phyloP scores from a whole-genome alignment of 176 grass and related monocot species.

The Neostapfia colusana region DNA sequence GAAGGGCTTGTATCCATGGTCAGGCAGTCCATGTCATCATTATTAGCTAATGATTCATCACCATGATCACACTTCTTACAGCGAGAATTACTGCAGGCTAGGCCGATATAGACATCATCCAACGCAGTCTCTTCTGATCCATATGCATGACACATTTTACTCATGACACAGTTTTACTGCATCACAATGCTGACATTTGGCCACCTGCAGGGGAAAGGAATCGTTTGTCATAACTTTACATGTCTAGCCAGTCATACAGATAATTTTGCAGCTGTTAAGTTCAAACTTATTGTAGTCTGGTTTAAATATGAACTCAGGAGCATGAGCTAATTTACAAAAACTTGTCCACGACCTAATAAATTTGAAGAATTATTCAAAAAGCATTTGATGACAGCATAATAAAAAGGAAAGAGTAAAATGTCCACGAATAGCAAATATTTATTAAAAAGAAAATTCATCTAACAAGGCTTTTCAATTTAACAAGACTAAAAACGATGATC shows the following conservation, averaged over 20 bases:
- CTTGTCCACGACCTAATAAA: not conserved
- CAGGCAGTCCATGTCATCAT: constrained; percentile 31
- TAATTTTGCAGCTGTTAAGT: constrained; percentile 2
- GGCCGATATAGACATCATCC: constrained; percentile 33
- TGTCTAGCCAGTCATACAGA: not conserved
- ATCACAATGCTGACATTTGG: constrained; percentile 33
- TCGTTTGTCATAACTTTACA: not conserved
- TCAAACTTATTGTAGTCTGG: not conserved
- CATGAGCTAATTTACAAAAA: not conserved
- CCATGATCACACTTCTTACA: constrained; percentile 24
- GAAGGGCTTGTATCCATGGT: constrained; percentile 35
- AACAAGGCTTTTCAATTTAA: not conserved
- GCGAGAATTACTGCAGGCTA: constrained; percentile 42
- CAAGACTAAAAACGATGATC: not conserved
- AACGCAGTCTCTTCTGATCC: constrained; percentile 45
- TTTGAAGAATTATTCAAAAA: not conserved
- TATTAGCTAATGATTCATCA: constrained; percentile 35
- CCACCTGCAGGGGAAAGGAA: constrained; percentile 44
- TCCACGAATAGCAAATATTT: not conserved
- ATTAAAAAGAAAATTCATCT: not conserved
- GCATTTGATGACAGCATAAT: not conserved
- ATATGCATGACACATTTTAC: constrained; percentile 62
- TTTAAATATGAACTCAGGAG: not conserved
- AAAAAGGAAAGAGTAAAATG: not conserved
- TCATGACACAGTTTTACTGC: constrained; percentile 44